phyloP scores from a whole-genome alignment of 2,329 filamentous ascomycete species.

The Talaromyces sp. region DNA sequence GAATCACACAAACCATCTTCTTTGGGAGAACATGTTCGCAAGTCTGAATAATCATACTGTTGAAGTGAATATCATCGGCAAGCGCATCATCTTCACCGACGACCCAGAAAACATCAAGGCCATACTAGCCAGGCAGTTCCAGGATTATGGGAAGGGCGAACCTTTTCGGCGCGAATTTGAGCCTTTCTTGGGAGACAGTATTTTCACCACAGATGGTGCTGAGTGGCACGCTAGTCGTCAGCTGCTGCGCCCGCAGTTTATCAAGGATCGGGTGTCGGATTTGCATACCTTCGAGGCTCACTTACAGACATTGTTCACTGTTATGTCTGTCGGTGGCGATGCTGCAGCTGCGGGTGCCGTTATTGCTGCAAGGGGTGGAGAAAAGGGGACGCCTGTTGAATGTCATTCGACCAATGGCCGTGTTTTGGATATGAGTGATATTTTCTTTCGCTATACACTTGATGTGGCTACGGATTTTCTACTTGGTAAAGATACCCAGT shows the following conservation, averaged over 20 bases:
- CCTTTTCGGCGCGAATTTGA: slow-evolving; percentile 34
- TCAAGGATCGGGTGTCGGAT: slow-evolving; percentile 55
- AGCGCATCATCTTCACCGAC: background rate
- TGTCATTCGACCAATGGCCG: slow-evolving; percentile 22
- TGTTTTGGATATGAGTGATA: slow-evolving; percentile 59
- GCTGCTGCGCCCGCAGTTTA: slow-evolving; percentile 55
- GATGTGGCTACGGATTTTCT: slow-evolving; percentile 68
- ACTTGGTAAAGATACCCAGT: slow-evolving; percentile 53
- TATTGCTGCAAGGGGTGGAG: slow-evolving; percentile 50
- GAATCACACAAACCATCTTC: too few species aligned
- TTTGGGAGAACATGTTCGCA: too few species aligned
- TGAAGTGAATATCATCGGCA: too few species aligned
- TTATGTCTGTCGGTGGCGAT: background rate
- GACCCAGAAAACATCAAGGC: slow-evolving; percentile 5
- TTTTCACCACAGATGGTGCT: slow-evolving; percentile 54
- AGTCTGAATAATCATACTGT: too few species aligned
- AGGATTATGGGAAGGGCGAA: slow-evolving; percentile 12
- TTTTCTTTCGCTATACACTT: slow-evolving; percentile 65
- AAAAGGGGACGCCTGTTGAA: too few species aligned
- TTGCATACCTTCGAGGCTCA: slow-evolving; percentile 63
- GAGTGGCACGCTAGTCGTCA: slow-evolving; percentile 52
- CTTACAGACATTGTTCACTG: slow-evolving; percentile 37
- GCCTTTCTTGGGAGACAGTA: slow-evolving; percentile 50
- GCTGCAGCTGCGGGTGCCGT: slow-evolving; percentile 51
- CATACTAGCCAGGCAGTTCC: slow-evolving; percentile 8